Percentiles rank a stretch among this genome's conserved stretches.
phyloP scores from a whole-genome alignment of 257 asterid species.

The Verbascum thapsus region DNA sequence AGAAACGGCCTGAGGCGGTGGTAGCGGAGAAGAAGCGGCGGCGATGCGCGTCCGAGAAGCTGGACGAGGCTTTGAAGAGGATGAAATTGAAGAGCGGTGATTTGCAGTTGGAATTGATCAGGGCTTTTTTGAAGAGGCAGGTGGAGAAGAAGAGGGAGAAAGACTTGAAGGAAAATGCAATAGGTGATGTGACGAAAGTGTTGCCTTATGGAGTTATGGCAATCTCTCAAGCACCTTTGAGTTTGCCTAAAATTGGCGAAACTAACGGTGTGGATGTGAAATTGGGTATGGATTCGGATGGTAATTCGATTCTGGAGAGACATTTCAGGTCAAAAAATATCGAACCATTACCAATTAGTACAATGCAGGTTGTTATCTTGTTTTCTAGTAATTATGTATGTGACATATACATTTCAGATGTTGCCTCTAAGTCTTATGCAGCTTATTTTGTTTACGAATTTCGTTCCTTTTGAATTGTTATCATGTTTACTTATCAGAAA shows the following conservation, averaged over 20 bases:
- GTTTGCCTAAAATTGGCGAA: slow-evolving; percentile 31
- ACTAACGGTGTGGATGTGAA: slow-evolving; percentile 52
- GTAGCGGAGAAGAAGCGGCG: slow-evolving; percentile 45
- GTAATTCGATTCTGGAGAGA: slow-evolving; percentile 45
- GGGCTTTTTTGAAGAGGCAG: slow-evolving; percentile 77
- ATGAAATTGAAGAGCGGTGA: slow-evolving; percentile 86
- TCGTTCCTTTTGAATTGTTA: slow-evolving; percentile 7
- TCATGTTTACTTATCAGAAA: background rate
- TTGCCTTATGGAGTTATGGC: slow-evolving; percentile 89
- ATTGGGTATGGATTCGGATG: slow-evolving; percentile 50
- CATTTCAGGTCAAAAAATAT: slow-evolving; percentile 80
- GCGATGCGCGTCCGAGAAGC: slow-evolving; percentile 63
- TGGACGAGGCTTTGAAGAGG: slow-evolving; percentile 83
- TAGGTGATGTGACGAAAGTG: slow-evolving; percentile 47
- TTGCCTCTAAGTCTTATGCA: background rate
- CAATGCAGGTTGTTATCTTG: slow-evolving; percentile 72
- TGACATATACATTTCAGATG: background rate
- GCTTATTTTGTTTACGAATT: background rate
- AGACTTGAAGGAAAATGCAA: slow-evolving; percentile 38
- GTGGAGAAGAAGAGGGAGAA: slow-evolving; percentile 80
- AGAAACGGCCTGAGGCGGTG: slow-evolving; percentile 34
- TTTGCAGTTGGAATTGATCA: slow-evolving; percentile 81
- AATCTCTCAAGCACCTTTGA: slow-evolving; percentile 53
- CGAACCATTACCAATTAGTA: slow-evolving; percentile 73
- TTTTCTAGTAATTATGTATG: slow-evolving; percentile 9